Evolutionary conservation across 495 filamentous ascomycete species (phyloP), one percentile per base, ranked within the genome.

Genomic region (Lindgomyces ingoldianus): DNA sequence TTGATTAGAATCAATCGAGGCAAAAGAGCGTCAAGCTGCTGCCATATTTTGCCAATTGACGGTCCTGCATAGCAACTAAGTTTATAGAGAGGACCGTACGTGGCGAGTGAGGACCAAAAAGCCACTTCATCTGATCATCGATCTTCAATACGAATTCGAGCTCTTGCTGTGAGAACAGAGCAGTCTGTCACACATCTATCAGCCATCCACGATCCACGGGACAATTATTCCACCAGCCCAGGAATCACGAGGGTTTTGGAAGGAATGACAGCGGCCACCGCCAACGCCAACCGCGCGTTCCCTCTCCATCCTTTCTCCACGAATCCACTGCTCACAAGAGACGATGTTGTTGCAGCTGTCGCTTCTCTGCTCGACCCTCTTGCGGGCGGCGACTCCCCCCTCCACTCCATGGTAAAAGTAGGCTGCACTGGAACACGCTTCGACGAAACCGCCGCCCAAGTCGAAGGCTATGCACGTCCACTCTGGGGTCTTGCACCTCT

Each of bases 401-500:
- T 56, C 21, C 60, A 71, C 36, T 67, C 73, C 25, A 58, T 74
- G 26, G 69, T 74, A 3, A 69, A 71, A 46, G 73, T 74, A 24
- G 70, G 73, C 12, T 51, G 55, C 11, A 70, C 73, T 9, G 74
- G 72, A 18, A 74, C 73, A 4, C 55, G 72, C 11, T 76, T 73
- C 75, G 89, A 91, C 71, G 86, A 90, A 65, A 87, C 84, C 3
- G 89, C 87, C 8, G 89, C 89, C 8, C 86, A 91, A 62, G 82
- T 93, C 8, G 89, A 93, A 75, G 89, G 89, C 1, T 86, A 86
- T 72, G 86, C 85, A 33, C 81, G 89, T 1, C 89, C 89, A 3
- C 78, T 91, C 27, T 91, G 88, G 88, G 89, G 85, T 6, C 74
- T 92, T 16, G 88, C 85, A 3, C 84, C 85, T 6, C 75, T 91